Conservation (phyloP, 129 eudicot species). For the Dittrichia graveolens region DNA sequence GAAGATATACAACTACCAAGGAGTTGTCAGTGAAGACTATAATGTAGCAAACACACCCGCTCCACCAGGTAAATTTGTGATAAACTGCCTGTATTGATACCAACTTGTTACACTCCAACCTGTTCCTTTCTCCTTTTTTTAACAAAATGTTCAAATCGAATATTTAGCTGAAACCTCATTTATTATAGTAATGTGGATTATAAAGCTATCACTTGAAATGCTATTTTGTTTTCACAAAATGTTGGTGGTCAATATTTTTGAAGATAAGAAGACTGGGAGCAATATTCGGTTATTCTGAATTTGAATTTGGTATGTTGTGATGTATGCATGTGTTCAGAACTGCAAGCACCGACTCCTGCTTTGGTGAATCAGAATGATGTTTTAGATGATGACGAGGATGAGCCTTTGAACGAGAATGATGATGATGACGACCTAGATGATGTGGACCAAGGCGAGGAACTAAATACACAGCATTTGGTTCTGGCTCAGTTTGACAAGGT, state of each 20-base stretch:
- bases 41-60: constrained; percentile 93
- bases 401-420: constrained; percentile 87
- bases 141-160: too few species aligned
- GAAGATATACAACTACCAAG: constrained; percentile 95
- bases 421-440: constrained; percentile 94
- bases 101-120: too few species aligned
- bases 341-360: constrained; percentile 91
- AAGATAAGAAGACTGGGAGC: too few species aligned
- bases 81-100: too few species aligned
- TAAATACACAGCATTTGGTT: constrained; percentile 86
- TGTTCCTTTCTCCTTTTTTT: too few species aligned
- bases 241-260: too few species aligned
- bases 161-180: too few species aligned
- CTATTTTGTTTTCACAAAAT: too few species aligned
- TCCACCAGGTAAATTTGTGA: constrained; percentile 60
- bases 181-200: too few species aligned
- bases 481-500: constrained; percentile 99
- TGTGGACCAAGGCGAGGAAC: constrained; percentile 91
- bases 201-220: too few species aligned
- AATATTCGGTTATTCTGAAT: background rate
- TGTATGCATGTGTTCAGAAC: constrained; percentile 44
- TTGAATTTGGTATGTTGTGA: constrained; percentile 32
- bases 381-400: constrained; percentile 80
- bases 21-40: constrained; percentile 94
- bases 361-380: constrained; percentile 59